Percentiles rank a stretch among this genome's conserved stretches.
Conservation (phyloP, 2,329 filamentous ascomycete species). For the Zopfia rhizophila region DNA sequence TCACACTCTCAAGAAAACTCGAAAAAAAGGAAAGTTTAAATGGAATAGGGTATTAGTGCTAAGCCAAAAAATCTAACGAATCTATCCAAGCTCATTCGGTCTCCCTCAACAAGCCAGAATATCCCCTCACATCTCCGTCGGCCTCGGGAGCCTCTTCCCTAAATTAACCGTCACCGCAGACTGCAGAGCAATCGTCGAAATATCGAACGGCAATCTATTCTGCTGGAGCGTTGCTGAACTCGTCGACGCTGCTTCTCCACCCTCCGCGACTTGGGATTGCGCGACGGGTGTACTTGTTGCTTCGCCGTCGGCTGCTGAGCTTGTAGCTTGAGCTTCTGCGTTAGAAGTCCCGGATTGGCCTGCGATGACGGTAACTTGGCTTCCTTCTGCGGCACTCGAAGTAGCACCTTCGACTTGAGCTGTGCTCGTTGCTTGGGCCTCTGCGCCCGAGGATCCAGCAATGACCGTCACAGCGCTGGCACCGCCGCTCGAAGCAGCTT, state of each 20-base stretch:
- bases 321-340: not conserved
- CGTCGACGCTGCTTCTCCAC: conserved; percentile 1
- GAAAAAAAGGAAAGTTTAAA: conserved; percentile 5
- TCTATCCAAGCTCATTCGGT: conserved; percentile 18
- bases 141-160: conserved; percentile 34
- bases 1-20: no score
- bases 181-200: conserved; percentile 45
- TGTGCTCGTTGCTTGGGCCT: not conserved
- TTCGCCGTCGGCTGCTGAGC: not conserved
- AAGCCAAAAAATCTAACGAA: conserved; percentile 2
- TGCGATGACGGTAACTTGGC: conserved; percentile 11
- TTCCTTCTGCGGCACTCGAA: not conserved
- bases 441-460: not conserved
- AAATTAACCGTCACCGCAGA: conserved; percentile 49
- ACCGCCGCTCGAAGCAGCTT: conserved; percentile 4
- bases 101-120: conserved; percentile 1
- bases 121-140: conserved; percentile 23
- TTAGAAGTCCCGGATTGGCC: not conserved
- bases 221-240: not conserved
- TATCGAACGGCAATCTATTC: conserved; percentile 44
- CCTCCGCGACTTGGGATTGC: conserved; percentile 37
- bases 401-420: not conserved
- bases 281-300: conserved; percentile 13
- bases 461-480: conserved; percentile 4
- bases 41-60: conserved; percentile 18